These are phyloP conservation scores for Rhododendron kiyosumense DNA, from an alignment of 148 eudicot genomes.

Conservation along the genomic window DNA sequence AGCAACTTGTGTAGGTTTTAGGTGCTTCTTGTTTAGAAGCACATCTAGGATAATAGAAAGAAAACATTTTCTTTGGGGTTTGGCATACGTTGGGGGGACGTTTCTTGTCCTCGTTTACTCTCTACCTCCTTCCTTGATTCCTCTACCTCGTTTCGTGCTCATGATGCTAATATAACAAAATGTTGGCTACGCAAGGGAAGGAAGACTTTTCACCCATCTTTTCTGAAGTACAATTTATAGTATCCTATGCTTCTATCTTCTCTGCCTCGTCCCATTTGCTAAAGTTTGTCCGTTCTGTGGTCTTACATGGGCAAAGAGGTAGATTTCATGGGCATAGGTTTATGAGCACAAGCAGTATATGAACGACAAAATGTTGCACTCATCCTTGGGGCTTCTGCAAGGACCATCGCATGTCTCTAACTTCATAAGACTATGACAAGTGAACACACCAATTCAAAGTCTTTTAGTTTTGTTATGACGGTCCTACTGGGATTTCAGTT, in stretches of 20 bases:
- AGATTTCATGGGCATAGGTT: background rate
- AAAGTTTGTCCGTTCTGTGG: background rate
- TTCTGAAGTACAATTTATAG: background rate
- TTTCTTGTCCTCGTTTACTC: background rate
- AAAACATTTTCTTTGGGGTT: background rate
- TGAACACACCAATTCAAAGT: background rate
- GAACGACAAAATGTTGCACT: background rate
- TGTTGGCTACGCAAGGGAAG: background rate
- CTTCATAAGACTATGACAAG: background rate
- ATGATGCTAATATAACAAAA: background rate
- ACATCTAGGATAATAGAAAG: background rate
- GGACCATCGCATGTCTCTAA: background rate
- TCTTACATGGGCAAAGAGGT: background rate
- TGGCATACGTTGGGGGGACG: background rate
- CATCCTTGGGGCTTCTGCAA: background rate
- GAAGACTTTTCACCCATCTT: background rate
- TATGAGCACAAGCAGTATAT: background rate
- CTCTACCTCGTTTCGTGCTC: background rate
- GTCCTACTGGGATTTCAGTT: background rate
- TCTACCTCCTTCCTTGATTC: background rate
- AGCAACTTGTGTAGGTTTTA: background rate
- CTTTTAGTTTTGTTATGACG: background rate
- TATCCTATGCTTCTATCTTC: background rate
- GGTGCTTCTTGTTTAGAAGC: background rate
- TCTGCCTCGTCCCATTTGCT: background rate